Conservation (phyloP, 2,329 filamentous ascomycete genomes). For the Sclerotinia borealis region DNA sequence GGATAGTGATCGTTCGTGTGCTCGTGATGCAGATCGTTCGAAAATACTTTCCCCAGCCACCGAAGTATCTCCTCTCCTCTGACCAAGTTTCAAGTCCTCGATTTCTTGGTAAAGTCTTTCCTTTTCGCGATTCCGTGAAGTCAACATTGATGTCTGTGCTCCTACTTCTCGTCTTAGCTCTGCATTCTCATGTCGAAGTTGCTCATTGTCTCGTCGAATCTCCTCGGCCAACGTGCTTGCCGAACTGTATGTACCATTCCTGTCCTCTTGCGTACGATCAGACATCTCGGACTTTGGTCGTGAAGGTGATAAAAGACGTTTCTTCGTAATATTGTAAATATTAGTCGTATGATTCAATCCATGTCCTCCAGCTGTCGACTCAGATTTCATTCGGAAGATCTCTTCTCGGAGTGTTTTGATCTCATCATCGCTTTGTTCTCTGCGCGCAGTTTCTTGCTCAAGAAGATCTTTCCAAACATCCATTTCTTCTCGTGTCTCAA, state of each 20-base stretch:
- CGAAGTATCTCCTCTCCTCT: conserved; percentile 62
- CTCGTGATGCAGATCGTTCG: conserved; percentile 86
- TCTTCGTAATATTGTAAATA: conserved; percentile 57
- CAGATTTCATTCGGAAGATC: conserved; percentile 64
- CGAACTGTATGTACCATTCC: conserved; percentile 48
- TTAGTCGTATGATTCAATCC: conserved; percentile 55
- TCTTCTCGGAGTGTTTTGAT: conserved; percentile 80
- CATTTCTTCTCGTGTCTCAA: conserved; percentile 53
- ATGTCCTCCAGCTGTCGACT: conserved; percentile 36
- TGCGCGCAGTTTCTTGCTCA: conserved; percentile 81
- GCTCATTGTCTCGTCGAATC: conserved; percentile 59
- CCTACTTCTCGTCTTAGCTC: conserved; percentile 88
- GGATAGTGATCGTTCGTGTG: conserved; percentile 67
- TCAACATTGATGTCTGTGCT: conserved; percentile 95
- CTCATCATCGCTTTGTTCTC: conserved; percentile 88
- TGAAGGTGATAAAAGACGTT: conserved; percentile 39
- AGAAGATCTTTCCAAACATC: conserved; percentile 95
- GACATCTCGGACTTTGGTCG: conserved; percentile 44
- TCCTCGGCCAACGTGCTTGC: conserved; percentile 72
- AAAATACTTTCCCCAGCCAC: conserved; percentile 82
- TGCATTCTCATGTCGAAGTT: conserved; percentile 85
- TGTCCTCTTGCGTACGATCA: conserved; percentile 38
- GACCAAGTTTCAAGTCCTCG: conserved; percentile 86
- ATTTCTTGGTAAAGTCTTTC: conserved; percentile 95
- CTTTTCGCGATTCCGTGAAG: conserved; percentile 90